Conservation (phyloP, 441 rosid genomes). For the Populus tomentosa region DNA sequence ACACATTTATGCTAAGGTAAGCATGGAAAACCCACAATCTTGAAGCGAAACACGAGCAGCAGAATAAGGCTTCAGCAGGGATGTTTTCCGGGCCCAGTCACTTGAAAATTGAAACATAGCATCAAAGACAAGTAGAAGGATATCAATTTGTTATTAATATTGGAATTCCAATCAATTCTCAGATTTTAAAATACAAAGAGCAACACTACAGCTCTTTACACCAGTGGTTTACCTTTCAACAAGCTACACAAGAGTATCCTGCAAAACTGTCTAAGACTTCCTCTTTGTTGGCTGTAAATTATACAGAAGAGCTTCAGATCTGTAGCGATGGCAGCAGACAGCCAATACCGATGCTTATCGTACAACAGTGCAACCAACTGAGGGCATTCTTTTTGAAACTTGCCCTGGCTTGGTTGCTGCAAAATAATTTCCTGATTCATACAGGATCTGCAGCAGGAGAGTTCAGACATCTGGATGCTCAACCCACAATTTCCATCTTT, state of each 20-base stretch:
- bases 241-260: slow-evolving; percentile 55
- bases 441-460: slow-evolving; percentile 40
- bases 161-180: slow-evolving; percentile 60
- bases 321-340: slow-evolving; percentile 29
- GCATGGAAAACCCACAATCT: background rate
- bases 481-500: slow-evolving; percentile 26
- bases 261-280: slow-evolving; percentile 59
- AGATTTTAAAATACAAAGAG: slow-evolving; percentile 69
- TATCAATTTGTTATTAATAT: slow-evolving; percentile 66
- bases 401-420: slow-evolving; percentile 34
- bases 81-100: background rate
- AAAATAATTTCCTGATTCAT: slow-evolving; percentile 34
- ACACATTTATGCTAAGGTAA: background rate
- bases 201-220: slow-evolving; percentile 60
- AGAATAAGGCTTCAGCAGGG: background rate
- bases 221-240: slow-evolving; percentile 62
- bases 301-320: slow-evolving; percentile 35
- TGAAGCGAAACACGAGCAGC: background rate
- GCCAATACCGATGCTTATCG: slow-evolving; percentile 44
- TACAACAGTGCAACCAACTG: slow-evolving; percentile 49
- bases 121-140: slow-evolving; percentile 29
- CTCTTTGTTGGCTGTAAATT: slow-evolving; percentile 49
- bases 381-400: slow-evolving; percentile 26
- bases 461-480: slow-evolving; percentile 28
- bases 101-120: slow-evolving; percentile 14